Evolutionary conservation across 768 basidiomycete species (phyloP).

Genomic region (Trametes cinnabarina): DNA sequence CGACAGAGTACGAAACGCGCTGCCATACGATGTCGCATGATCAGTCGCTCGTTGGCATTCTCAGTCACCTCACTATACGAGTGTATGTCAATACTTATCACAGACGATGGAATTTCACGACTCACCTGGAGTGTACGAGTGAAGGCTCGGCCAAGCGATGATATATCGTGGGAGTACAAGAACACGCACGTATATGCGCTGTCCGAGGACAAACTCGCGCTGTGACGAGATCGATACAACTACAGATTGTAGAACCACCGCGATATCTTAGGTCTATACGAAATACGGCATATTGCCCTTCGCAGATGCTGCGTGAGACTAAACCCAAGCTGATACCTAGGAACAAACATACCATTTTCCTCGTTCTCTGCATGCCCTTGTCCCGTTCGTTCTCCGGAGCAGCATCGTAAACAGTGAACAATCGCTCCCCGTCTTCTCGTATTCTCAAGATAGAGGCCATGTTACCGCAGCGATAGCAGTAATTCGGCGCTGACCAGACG

Average conservation of each 20-base stretch:
- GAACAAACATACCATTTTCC: conserved; percentile 60
- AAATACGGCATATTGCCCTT: conserved; percentile 58
- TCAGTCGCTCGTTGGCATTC: too few species aligned
- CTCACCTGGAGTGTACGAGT: too few species aligned
- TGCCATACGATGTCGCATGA: conserved; percentile 31
- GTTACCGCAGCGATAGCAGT: conserved; percentile 85
- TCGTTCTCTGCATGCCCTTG: conserved; percentile 64
- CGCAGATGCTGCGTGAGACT: neutral
- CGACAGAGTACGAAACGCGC: conserved; percentile 31
- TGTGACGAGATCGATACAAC: too few species aligned
- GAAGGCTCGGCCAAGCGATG: too few species aligned
- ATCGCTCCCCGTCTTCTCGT: conserved; percentile 58
- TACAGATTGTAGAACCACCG: neutral
- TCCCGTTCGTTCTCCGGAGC: conserved; percentile 89
- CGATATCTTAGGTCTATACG: conserved; percentile 39
- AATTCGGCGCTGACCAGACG: conserved; percentile 91
- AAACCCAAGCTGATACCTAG: neutral
- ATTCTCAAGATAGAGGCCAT: conserved; percentile 89
- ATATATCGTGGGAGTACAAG: too few species aligned
- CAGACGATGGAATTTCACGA: too few species aligned
- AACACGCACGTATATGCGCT: too few species aligned
- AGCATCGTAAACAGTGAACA: conserved; percentile 83
- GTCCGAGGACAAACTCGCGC: too few species aligned
- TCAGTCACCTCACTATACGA: too few species aligned
- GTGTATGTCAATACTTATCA: too few species aligned